Evolutionary conservation across 768 basidiomycete species (phyloP), one percentile per base, ranked within the genome.

Genomic region (Suillus placidus): DNA sequence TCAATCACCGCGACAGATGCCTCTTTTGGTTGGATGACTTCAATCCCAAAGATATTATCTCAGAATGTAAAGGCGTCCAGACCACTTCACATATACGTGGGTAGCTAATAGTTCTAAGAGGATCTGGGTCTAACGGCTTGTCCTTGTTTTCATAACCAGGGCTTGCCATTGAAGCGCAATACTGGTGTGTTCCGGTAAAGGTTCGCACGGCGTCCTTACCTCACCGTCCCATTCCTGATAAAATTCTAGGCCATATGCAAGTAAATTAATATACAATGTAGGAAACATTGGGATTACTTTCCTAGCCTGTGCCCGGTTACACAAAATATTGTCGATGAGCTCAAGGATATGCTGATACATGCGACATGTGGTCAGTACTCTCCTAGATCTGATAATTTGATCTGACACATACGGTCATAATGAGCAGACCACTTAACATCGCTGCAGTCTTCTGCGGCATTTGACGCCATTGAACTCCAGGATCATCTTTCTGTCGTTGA

Each of bases 11-110:
- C 1, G 72, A 74, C 0, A 80, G 84, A 23, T 71, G 76, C n/a
- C 73, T 88, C 12, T 89, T 89, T 67, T 90, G 85, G 80, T 63
- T 88, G 42, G 81, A 88, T 54, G 68, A 76, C 0, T 83, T 80
- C 63, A 71, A 80, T 0, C 78, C 80, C 1, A 51, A 63, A 0
- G 62, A 73, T 8, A 70, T 87, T 38, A 69, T 78, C 38, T 42
- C 37, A 23, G 69, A 73, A 8, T 76, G 76, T 51, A 65, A 30
- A 56, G 74, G 74, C 5, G 16, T 7, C 0, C 23, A 72, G 20
- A 73, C 67, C 0, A 12, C 43, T 55, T 56, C 73, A 1, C 76
- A 77, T 61, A 73, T 74, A 71, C 72, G 76, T 73, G 34, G 57
- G 43, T 26, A 30, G 6, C 30, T 6, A 2, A 2, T n/a, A 5